Conservation (phyloP, 2,329 filamentous ascomycete species). For the Bipolaris bicolor region DNA sequence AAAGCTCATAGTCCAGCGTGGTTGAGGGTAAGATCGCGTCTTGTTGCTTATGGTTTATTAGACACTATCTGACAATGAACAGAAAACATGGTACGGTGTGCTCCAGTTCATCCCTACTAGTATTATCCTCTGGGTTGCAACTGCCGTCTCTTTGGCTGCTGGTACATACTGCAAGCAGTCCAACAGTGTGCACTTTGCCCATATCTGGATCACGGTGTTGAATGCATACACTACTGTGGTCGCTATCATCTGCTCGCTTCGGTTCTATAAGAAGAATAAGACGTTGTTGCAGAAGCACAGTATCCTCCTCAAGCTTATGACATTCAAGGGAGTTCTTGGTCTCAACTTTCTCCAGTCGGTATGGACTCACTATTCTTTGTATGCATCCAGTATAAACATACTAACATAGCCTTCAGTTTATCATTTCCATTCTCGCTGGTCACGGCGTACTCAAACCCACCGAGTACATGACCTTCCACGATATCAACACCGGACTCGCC, state of each 20-base stretch:
- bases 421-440: slow-evolving; percentile 39
- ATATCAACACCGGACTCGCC: slow-evolving; percentile 36
- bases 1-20: slow-evolving; percentile 27
- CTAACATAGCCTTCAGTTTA: slow-evolving; percentile 22
- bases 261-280: slow-evolving; percentile 35
- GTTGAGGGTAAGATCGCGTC: slow-evolving; percentile 29
- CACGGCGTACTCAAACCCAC: slow-evolving; percentile 28
- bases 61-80: background rate
- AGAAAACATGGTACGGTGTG: slow-evolving; percentile 40
- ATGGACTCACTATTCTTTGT: slow-evolving; percentile 7
- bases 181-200: slow-evolving; percentile 38
- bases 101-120: slow-evolving; percentile 41
- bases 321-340: slow-evolving; percentile 43
- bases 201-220: slow-evolving; percentile 40
- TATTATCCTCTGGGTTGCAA: slow-evolving; percentile 40
- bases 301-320: slow-evolving; percentile 38
- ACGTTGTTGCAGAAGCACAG: slow-evolving; percentile 28
- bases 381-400: too few species aligned
- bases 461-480: slow-evolving; percentile 39
- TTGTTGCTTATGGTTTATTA: background rate
- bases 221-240: slow-evolving; percentile 26
- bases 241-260: slow-evolving; percentile 31
- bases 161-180: slow-evolving; percentile 39
- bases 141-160: slow-evolving; percentile 28
- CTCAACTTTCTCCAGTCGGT: slow-evolving; percentile 40